A percentile compares a stretch with the other conserved stretches of the same genome.
These are phyloP conservation scores for Vararia minispora DNA, from an alignment of 768 basidiomycete genomes.

Conservation along the genomic window DNA sequence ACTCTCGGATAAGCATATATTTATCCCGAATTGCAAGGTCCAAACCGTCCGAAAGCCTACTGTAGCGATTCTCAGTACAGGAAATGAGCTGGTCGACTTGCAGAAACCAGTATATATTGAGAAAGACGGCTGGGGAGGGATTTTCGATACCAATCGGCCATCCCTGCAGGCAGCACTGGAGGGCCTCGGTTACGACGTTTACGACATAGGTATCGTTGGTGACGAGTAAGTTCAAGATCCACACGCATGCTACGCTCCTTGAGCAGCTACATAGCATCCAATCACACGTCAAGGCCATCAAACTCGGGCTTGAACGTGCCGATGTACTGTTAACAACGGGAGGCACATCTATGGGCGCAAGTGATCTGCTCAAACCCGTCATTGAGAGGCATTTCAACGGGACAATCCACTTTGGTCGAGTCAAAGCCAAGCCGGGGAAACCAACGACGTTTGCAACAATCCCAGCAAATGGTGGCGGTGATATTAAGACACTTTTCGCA, in stretches of 20 bases:
- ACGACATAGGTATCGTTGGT: conserved; percentile 72
- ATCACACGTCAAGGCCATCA: conserved; percentile 47
- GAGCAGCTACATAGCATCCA: conserved; percentile 30
- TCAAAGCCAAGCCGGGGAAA: conserved; percentile 65
- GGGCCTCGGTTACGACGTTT: conserved; percentile 61
- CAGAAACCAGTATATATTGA: conserved; percentile 27
- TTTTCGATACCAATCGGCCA: conserved; percentile 83
- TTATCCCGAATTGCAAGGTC: conserved; percentile 32
- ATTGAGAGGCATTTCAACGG: conserved; percentile 73
- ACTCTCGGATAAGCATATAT: neutral
- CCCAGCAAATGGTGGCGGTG: conserved; percentile 26
- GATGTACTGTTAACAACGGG: conserved; percentile 81
- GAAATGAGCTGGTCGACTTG: conserved; percentile 69
- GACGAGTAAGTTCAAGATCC: conserved; percentile 52
- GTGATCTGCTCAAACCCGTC: conserved; percentile 79
- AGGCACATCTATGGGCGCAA: conserved; percentile 86
- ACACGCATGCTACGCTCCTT: too few species aligned
- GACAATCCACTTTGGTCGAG: conserved; percentile 76
- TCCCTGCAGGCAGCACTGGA: conserved; percentile 60
- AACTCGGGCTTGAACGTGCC: conserved; percentile 43
- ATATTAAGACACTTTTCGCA: conserved; percentile 61
- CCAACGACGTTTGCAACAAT: conserved; percentile 86
- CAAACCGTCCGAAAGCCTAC: conserved; percentile 59
- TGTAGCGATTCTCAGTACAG: conserved; percentile 77
- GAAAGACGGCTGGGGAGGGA: conserved; percentile 47